These are phyloP conservation scores for Fusarium nelsonii DNA, from an alignment of 2,329 filamentous ascomycete genomes.

Conservation along the genomic window DNA sequence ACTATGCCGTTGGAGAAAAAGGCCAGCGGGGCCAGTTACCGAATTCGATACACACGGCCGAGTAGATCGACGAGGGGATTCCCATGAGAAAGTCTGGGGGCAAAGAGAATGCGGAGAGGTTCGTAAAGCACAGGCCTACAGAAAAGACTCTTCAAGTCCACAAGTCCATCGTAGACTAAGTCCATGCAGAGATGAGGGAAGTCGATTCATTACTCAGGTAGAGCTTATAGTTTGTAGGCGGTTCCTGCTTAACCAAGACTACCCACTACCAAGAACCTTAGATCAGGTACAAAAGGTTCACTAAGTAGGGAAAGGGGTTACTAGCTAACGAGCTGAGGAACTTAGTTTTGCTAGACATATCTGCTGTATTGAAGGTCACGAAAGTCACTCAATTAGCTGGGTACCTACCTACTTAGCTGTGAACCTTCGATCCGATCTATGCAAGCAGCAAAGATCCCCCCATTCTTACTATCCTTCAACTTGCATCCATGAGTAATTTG, in stretches of 20 bases:
- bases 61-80: conserved; percentile 40
- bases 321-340: background rate
- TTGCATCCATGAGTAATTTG: no score
- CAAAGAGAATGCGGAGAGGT: conserved; percentile 24
- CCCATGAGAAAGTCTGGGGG: conserved; percentile 24
- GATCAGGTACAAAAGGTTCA: background rate
- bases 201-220: background rate
- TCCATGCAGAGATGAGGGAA: background rate
- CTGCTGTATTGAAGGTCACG: background rate
- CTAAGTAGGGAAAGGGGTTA: background rate
- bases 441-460: no score
- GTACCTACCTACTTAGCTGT: no score
- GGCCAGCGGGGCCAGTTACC: conserved; percentile 36
- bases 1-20: conserved; percentile 5
- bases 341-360: background rate
- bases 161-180: no score
- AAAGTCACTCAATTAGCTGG: background rate
- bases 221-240: background rate
- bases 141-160: background rate
- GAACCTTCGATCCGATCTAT: no score
- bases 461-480: no score
- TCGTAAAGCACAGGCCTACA: background rate
- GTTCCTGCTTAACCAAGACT: background rate
- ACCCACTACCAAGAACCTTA: background rate
- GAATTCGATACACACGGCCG: conserved; percentile 45